Evolutionary conservation across 2,329 filamentous ascomycete species (phyloP).

Genomic region (Macrophomina phaseolina): DNA sequence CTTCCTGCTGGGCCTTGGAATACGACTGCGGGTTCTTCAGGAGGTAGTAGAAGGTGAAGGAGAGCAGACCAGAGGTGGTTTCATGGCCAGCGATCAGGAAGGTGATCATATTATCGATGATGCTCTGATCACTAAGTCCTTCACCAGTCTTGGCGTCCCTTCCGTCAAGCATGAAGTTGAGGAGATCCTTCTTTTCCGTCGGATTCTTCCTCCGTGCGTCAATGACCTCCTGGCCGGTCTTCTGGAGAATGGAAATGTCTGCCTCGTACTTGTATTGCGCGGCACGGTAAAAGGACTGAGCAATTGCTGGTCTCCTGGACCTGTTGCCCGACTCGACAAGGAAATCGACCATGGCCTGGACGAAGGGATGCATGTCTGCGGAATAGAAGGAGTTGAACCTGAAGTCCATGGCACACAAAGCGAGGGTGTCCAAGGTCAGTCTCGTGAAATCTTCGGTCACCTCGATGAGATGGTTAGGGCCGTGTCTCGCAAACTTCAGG

Average conservation of each 20-base stretch:
- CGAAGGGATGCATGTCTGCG: constrained; percentile 44
- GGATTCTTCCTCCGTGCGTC: constrained; percentile 61
- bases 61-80: constrained; percentile 46
- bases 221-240: constrained; percentile 63
- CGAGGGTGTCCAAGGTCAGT: constrained; percentile 46
- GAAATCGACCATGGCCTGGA: constrained; percentile 47
- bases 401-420: constrained; percentile 48
- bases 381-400: constrained; percentile 50
- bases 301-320: constrained; percentile 38
- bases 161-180: constrained; percentile 64
- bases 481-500: constrained; percentile 70
- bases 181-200: constrained; percentile 63
- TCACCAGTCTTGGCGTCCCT: constrained; percentile 67
- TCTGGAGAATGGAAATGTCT: constrained; percentile 60
- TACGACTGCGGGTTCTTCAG: constrained; percentile 58
- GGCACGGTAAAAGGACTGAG: constrained; percentile 43
- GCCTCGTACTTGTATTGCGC: constrained; percentile 57
- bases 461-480: constrained; percentile 39
- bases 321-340: constrained; percentile 44
- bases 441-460: constrained; percentile 48
- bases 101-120: constrained; percentile 71
- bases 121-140: constrained; percentile 62
- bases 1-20: constrained; percentile 58
- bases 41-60: constrained; percentile 58
- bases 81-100: constrained; percentile 65